Evolutionary conservation across 2,329 filamentous ascomycete species (phyloP).

Genomic region (Nemania sp.): DNA sequence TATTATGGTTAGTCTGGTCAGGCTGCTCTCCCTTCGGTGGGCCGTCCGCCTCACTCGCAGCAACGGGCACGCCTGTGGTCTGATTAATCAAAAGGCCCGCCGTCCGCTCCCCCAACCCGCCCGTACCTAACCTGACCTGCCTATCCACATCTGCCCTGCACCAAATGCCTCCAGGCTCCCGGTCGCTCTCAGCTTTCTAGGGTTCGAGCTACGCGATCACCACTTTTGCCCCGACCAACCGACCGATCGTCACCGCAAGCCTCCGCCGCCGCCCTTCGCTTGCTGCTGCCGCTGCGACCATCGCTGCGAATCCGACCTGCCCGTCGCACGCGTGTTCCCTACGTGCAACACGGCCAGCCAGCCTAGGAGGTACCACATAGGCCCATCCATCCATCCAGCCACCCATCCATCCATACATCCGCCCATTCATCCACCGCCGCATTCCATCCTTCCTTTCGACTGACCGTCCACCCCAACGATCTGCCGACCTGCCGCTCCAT

Average conservation of each 20-base stretch:
- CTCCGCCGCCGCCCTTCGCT: constrained; percentile 13
- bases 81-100: constrained; percentile 16
- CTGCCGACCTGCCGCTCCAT: not conserved
- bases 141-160: constrained; percentile 16
- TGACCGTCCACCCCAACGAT: too few species aligned
- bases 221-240: not conserved
- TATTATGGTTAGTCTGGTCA: too few species aligned
- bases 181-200: not conserved
- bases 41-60: too few species aligned
- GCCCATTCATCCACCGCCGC: not conserved
- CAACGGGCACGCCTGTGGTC: not conserved
- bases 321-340: too few species aligned
- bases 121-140: not conserved
- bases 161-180: not conserved
- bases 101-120: too few species aligned
- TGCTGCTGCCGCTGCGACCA: constrained; percentile 14
- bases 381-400: too few species aligned
- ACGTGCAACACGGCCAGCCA: too few species aligned
- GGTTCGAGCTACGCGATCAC: not conserved
- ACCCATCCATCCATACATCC: too few species aligned
- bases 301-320: not conserved
- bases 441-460: too few species aligned
- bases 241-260: constrained; percentile 23
- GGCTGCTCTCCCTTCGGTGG: too few species aligned
- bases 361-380: too few species aligned